Evolutionary conservation across 441 rosid species (phyloP), one percentile per base, ranked within the genome.

Genomic region (Flueggea neowawraea): DNA sequence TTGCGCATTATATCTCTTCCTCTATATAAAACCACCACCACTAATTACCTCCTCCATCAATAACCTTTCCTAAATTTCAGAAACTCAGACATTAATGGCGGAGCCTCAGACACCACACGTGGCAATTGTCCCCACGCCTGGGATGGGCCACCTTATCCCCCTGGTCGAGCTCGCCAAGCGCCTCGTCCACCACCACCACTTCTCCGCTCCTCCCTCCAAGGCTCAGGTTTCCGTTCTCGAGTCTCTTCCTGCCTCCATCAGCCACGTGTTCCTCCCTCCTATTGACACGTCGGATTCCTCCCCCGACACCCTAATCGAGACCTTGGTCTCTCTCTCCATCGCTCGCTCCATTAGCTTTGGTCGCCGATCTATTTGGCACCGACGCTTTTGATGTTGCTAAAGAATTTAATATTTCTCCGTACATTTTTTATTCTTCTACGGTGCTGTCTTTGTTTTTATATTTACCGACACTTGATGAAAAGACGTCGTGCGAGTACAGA

Each of bases 311-410:
- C 65, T 52, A 48, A 55, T 60, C 14, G 96, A 86, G 54, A 81
- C 84, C 6, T 12, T 68, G 6, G 76, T 86, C 62, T 45, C 84
- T n/a, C 81, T 81, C 63, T 83, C 86, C 2, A 63, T 84, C 28
- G 59, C 64, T 15, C 88, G 90, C 36, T 91, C 94, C 0, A 64
- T 82, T 65, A 14, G 77, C 79, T 14, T 61, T 85, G 68, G 74
- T 91, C 17, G 91, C 75, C n/a, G 98, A 91, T 79, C 76, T 89
- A 15, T 87, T 91, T 47, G 88, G 88, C 28, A 74, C 87, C 3
- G 91, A 83, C 64, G 81, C 80, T 0, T 80, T 92, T 41, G 95
- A 92, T 3, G 84, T 77, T 1, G 89, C 93, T 0, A 32, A 17
- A 12, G 93, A 89, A 64, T 78, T 87, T 55, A 58, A 75, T 33